Evolutionary conservation across 345 rosid genomes (phyloP).

Genomic region (Clarkia xantiana): DNA sequence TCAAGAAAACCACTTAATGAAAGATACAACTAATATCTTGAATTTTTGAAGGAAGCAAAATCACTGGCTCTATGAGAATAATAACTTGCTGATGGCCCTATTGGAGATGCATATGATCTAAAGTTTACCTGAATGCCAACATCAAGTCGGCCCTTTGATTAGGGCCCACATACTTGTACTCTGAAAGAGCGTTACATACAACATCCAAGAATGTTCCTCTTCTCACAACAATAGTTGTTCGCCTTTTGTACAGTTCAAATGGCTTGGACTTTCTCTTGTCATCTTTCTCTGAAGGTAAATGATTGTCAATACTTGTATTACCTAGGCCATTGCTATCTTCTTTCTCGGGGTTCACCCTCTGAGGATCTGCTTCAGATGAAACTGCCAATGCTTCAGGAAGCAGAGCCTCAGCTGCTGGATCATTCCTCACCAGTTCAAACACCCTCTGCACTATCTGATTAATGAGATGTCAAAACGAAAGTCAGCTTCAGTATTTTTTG

Average conservation of each 20-base stretch:
- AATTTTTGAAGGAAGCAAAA: background rate
- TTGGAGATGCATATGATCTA: background rate
- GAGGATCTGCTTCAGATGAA: slow-evolving; percentile 10
- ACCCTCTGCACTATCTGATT: slow-evolving; percentile 78
- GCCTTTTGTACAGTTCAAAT: slow-evolving; percentile 82
- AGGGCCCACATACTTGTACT: slow-evolving; percentile 87
- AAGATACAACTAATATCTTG: background rate
- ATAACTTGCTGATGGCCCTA: background rate
- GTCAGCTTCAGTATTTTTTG: no score
- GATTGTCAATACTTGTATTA: slow-evolving; percentile 15
- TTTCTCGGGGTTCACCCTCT: slow-evolving; percentile 21
- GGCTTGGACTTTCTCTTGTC: slow-evolving; percentile 30
- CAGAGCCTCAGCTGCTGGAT: slow-evolving; percentile 22
- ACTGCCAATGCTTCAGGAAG: slow-evolving; percentile 23
- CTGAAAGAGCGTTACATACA: slow-evolving; percentile 69
- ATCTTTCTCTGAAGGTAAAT: slow-evolving; percentile 15
- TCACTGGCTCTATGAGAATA: background rate
- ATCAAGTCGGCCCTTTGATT: slow-evolving; percentile 90
- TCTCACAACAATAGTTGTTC: slow-evolving; percentile 47
- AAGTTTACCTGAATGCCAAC: slow-evolving; percentile 86
- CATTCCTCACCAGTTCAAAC: slow-evolving; percentile 57
- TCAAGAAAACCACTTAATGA: no score
- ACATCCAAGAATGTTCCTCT: slow-evolving; percentile 62
- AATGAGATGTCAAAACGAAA: slow-evolving; percentile 5
- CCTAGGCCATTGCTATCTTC: slow-evolving; percentile 10